These are phyloP conservation scores for Fusarium illudens DNA, from an alignment of 2,329 filamentous ascomycete species.

Conservation along the genomic window DNA sequence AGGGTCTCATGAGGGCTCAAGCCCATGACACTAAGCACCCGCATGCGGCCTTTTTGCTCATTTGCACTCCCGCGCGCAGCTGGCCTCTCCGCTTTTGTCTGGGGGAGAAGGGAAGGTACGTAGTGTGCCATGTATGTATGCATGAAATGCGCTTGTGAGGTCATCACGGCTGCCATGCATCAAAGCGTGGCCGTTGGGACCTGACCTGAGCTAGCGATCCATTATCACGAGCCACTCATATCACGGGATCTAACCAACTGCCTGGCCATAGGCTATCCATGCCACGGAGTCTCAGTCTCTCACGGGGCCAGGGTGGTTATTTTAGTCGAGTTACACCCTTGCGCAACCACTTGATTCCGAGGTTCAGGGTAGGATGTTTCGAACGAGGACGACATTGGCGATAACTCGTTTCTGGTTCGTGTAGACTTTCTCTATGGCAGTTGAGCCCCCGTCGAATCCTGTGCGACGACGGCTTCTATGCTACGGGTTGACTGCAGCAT, in stretches of 20 bases:
- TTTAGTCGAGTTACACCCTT: neutral
- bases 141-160: slow-evolving; percentile 1
- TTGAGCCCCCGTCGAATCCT: neutral
- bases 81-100: neutral
- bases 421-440: neutral
- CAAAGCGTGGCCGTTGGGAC: neutral
- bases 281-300: neutral
- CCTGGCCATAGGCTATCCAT: neutral
- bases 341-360: neutral
- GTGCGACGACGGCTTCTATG: neutral
- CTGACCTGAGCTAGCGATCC: neutral
- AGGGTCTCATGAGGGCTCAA: neutral
- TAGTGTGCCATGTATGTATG: neutral
- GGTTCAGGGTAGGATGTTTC: neutral
- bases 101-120: neutral
- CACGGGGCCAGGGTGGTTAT: neutral
- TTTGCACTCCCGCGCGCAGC: neutral
- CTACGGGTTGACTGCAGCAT: neutral
- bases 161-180: neutral
- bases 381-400: neutral
- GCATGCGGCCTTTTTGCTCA: neutral
- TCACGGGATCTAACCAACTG: neutral
- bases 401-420: neutral
- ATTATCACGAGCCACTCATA: neutral
- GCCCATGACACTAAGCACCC: neutral